Evolutionary conservation across 169 alveolate species (phyloP).

Genomic region (Ichthyophthirius multifiliis): DNA sequence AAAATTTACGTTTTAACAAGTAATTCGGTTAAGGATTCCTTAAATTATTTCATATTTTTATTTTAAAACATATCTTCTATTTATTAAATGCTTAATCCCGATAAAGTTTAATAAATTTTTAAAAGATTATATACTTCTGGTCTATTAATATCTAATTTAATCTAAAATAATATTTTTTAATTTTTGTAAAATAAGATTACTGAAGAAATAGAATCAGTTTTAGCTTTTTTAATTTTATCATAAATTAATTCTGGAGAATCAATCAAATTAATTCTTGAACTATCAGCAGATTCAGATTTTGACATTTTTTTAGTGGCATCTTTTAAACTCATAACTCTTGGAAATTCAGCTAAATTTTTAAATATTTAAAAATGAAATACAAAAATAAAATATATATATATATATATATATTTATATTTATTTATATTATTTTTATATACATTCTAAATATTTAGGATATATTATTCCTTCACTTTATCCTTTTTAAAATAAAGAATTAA

Average conservation of each 20-base stretch:
- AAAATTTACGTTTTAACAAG: conserved; percentile 4
- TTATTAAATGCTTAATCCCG: conserved; percentile 10
- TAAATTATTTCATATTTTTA: conserved; percentile 34
- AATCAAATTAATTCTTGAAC: conserved; percentile 60
- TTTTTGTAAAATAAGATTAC: conserved; percentile 3
- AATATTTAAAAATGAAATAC: neutral
- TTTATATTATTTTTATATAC: conserved; percentile 1
- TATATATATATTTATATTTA: no score
- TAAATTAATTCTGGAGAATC: conserved; percentile 72
- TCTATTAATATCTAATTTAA: conserved; percentile 20
- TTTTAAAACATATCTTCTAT: conserved; percentile 12
- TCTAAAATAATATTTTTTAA: conserved; percentile 21
- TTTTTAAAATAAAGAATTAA: conserved; percentile 39
- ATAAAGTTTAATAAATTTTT: conserved; percentile 50
- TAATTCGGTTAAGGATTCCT: conserved; percentile 21
- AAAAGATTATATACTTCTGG: conserved; percentile 61
- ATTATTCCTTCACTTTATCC: conserved; percentile 9
- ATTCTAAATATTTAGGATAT: conserved; percentile 42
- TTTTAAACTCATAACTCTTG: conserved; percentile 74
- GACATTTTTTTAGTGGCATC: conserved; percentile 77
- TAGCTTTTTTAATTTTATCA: conserved; percentile 61
- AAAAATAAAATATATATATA: no score
- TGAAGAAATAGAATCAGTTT: conserved; percentile 66
- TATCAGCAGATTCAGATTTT: conserved; percentile 52
- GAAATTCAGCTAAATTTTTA: conserved; percentile 31